Evolutionary conservation across 768 basidiomycete species (phyloP).

Genomic region (Clavulina sp.): DNA sequence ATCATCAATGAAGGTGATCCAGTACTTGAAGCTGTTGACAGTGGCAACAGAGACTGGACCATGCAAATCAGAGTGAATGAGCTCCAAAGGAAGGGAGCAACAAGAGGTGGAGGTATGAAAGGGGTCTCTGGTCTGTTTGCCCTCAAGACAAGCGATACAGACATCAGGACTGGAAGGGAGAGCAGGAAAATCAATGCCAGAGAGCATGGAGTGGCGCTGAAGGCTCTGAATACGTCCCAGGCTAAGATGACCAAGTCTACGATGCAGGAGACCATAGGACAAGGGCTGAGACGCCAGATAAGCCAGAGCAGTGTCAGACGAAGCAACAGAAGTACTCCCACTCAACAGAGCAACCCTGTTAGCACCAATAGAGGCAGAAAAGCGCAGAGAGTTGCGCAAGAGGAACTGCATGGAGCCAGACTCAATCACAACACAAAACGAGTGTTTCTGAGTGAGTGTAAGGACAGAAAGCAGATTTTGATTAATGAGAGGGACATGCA

Average conservation of each 20-base stretch:
- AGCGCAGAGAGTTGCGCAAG: background rate
- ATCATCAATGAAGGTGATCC: conserved; percentile 8
- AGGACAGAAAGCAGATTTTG: conserved; percentile 14
- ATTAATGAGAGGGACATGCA: conserved; percentile 16
- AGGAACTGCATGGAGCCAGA: background rate
- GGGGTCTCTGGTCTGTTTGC: conserved; percentile 6
- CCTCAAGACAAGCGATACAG: conserved; percentile 5
- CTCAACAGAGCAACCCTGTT: background rate
- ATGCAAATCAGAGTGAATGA: conserved; percentile 5
- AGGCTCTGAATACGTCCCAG: background rate
- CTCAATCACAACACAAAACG: conserved; percentile 2
- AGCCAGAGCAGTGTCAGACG: background rate
- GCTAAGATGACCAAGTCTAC: background rate
- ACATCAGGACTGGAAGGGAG: background rate
- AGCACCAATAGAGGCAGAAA: background rate
- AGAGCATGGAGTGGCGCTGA: background rate
- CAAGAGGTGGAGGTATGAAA: background rate
- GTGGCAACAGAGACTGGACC: conserved; percentile 2
- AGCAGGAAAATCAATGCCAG: background rate
- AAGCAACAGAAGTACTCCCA: background rate
- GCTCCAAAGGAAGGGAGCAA: conserved; percentile 1
- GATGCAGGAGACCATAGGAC: background rate
- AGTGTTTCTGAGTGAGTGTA: conserved; percentile 5
- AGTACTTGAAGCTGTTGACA: conserved; percentile 5
- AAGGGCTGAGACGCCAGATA: background rate